These are phyloP conservation scores for Ogataea ganodermae DNA, from an alignment of 805 yeast genomes.

Conservation along the genomic window DNA sequence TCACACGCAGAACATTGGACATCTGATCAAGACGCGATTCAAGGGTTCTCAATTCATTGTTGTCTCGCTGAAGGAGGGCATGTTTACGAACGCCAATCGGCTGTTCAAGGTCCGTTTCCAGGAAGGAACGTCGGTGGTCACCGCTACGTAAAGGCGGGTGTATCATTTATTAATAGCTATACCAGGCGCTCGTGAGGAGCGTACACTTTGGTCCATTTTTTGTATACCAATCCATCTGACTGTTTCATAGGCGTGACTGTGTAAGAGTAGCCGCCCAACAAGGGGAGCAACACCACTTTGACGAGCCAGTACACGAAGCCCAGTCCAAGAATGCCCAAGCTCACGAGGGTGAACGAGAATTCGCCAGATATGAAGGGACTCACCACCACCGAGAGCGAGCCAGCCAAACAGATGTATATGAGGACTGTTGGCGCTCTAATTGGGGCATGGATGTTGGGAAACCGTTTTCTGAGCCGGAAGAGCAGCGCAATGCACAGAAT, in stretches of 20 bases:
- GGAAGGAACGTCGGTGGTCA: conserved; percentile 93
- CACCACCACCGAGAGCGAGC: conserved; percentile 47
- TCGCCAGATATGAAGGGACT: conserved; percentile 50
- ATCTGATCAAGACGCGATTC: conserved; percentile 89
- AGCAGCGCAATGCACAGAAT: conserved; percentile 27
- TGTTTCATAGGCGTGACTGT: conserved; percentile 9
- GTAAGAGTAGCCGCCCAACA: conserved; percentile 16
- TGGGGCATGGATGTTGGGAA: conserved; percentile 28
- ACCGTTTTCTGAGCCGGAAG: conserved; percentile 24
- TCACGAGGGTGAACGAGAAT: conserved; percentile 28
- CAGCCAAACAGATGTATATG: conserved; percentile 42
- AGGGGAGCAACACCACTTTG: conserved; percentile 20
- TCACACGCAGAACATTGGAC: conserved; percentile 98
- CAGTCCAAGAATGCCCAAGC: conserved; percentile 20
- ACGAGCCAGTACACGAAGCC: conserved; percentile 29
- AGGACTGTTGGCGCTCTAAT: conserved; percentile 30
- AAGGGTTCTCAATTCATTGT: conserved; percentile 96
- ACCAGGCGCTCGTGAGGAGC: not conserved
- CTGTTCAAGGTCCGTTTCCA: conserved; percentile 92
- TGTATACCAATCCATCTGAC: conserved; percentile 27
- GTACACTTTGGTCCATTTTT: conserved; percentile 22
- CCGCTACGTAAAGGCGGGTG: conserved; percentile 48
- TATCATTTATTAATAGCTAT: not conserved
- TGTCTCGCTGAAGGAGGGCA: conserved; percentile 95
- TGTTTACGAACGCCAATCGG: conserved; percentile 96